These are phyloP conservation scores for Vanrija humicola DNA, from an alignment of 1,284 basidiomycete genomes.

Conservation along the genomic window DNA sequence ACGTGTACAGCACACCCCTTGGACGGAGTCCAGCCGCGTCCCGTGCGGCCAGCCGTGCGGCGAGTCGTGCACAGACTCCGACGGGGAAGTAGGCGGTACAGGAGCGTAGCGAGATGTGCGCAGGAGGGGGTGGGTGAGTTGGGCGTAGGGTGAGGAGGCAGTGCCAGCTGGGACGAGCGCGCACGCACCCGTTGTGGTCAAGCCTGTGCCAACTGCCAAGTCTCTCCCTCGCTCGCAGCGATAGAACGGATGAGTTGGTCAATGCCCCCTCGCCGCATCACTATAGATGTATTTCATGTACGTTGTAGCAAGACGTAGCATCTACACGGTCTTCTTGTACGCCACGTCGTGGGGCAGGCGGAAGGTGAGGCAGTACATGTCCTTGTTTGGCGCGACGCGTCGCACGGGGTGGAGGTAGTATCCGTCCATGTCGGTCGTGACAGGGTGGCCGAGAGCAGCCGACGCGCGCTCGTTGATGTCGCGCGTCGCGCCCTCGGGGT, in stretches of 20 bases:
- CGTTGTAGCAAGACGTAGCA: neutral
- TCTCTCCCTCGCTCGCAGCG: too few species aligned
- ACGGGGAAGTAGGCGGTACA: conserved; percentile 20
- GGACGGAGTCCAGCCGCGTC: conserved; percentile 19
- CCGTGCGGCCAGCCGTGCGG: conserved; percentile 11
- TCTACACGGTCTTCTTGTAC: conserved; percentile 15
- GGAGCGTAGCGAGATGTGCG: conserved; percentile 16
- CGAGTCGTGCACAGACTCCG: conserved; percentile 14
- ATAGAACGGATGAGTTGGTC: neutral
- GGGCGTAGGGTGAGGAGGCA: too few species aligned
- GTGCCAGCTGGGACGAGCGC: too few species aligned
- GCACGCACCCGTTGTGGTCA: neutral
- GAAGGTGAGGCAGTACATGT: conserved; percentile 98
- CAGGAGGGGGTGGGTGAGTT: too few species aligned
- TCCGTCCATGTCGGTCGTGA: conserved; percentile 56
- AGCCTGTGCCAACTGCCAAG: too few species aligned
- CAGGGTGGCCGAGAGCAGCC: conserved; percentile 58
- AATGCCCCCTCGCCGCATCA: neutral
- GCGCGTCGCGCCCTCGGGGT: conserved; percentile 59
- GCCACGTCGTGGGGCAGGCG: conserved; percentile 61
- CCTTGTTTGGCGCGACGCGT: conserved; percentile 91
- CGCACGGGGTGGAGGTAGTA: conserved; percentile 71
- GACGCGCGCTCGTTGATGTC: conserved; percentile 81
- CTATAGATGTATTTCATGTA: neutral
- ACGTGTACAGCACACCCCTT: conserved; percentile 32